Evolutionary conservation across 2,329 filamentous ascomycete genomes (phyloP), one percentile per base, ranked within the genome.

Genomic region (Reticulascus tulasneorum): DNA sequence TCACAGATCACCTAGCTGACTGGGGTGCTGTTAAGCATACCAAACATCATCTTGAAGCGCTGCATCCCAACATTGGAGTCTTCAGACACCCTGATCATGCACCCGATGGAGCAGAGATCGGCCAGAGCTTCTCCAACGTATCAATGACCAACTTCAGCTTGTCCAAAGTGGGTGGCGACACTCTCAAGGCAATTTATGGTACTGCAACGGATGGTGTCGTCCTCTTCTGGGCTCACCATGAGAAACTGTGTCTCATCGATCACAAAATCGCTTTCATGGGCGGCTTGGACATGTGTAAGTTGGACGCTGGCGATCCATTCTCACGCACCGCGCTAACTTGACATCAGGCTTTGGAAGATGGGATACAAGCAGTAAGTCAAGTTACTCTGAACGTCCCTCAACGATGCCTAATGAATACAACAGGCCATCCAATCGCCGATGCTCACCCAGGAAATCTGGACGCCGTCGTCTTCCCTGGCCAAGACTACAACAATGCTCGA

Each of bases 151-250:
- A 72, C 56, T 52, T 77, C 72, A 56, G 69, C 30, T 58, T 81
- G 1, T 73, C 79, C 13, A 82, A 82, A 49, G 68, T 89, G 27
- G 84, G 86, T 1, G 71, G 72, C 17, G 85, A 93, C 51, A 76
- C 84, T 2, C 55, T 94, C 31, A 86, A 88, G 55, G 78, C 82
- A 1, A 62, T 95, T 1, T 95, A 94, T 53, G 90, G 90, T 35
- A 82, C 86, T 32, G 42, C 42, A 4, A 79, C 79, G 22, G 85
- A 89, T 21, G 88, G 85, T 47, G 78, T 89, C 2, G 84, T 94
- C 9, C 65, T 95, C 2, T 95, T 87, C 62, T 95, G 89, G 89
- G 87, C 88, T 4, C 89, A 95, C 51, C 89, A 95, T 50, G 89
- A 96, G 63, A 96, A 96, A 62, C 74, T 95, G 1, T 87, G 86